phyloP scores from a whole-genome alignment of 305 asterid species.

The Ruellia speciosa region DNA sequence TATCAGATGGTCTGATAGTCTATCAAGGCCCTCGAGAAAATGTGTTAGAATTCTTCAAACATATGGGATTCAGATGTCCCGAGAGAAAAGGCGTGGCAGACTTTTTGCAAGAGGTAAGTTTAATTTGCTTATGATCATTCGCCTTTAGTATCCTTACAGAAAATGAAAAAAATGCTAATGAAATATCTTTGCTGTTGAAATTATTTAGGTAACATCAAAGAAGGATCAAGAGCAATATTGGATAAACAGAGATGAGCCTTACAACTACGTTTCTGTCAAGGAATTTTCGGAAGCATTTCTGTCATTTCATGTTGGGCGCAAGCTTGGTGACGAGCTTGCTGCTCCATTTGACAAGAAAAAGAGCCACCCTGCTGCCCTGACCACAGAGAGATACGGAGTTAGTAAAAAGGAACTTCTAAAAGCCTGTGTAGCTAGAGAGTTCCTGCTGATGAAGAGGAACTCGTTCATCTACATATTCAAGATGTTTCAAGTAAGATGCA shows the following conservation, averaged over 20 bases:
- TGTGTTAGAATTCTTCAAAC: constrained; percentile 63
- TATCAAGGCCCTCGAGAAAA: constrained; percentile 79
- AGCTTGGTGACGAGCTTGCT: constrained; percentile 73
- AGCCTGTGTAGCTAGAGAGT: constrained; percentile 82
- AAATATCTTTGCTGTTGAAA: constrained; percentile 11
- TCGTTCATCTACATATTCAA: constrained; percentile 88
- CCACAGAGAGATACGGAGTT: constrained; percentile 62
- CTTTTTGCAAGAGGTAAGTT: constrained; percentile 73
- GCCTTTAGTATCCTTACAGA: constrained; percentile 1
- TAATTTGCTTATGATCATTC: background rate
- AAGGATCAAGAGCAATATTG: constrained; percentile 96
- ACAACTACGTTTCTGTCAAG: constrained; percentile 42
- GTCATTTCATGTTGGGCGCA: constrained; percentile 66
- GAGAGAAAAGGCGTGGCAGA: constrained; percentile 91
- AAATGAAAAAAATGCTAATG: background rate
- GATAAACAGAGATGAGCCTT: constrained; percentile 57
- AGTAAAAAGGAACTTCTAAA: constrained; percentile 75
- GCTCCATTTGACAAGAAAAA: constrained; percentile 67
- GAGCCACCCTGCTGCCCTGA: constrained; percentile 73
- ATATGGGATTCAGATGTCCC: constrained; percentile 82
- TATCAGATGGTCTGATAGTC: constrained; percentile 70
- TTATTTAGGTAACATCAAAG: constrained; percentile 75
- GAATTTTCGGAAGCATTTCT: constrained; percentile 82
- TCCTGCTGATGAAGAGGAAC: constrained; percentile 80
- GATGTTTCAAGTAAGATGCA: constrained; percentile 58